Base-by-base conservation (phyloP, 2,329 filamentous ascomycete genomes). In the Aphanoascus verrucosus region DNA sequence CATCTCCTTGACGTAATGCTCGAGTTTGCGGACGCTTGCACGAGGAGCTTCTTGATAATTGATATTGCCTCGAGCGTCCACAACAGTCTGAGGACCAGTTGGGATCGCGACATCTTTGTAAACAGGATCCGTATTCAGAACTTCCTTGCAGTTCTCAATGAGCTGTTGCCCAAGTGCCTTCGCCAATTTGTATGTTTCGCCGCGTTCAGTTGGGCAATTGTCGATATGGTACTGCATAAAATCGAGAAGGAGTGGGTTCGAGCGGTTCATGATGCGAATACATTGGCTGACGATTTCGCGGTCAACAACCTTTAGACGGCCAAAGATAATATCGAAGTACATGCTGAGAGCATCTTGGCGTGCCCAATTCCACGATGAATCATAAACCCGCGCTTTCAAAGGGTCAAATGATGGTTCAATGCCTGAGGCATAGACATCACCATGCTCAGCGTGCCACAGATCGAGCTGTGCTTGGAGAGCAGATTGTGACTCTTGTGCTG, bases 221-320 rank as follows among this genome's bases (percentile, higher is more conserved):
- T 98, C 93, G 65, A 98, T 98, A 74, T 98, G 93, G 64, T 98
- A 97, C 69, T 98, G 93, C 93, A 98, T 98, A 72, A 96, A 98
- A 62, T 98, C 91, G 55, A 98, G 80, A 1, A 98, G 82, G 35
- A 88, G 85, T 1, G 93, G 93, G 68, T 97, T 98, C 34, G 93
- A 95, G 58, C 93, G 86, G 76, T 96, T 98, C 93, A 98, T 98
- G 73, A 98, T 93, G 61, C 88, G 86, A 65, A 98, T 97, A 74
- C 93, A 98, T 69, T 90, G 90, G 72, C 90, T 96, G 67, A 98
- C 93, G 63, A 97, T 98, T 71, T 98, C 93, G 59, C 93, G 87
- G 65, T 98, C 93, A 40, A 98, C 86, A 48, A 84, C 88, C 75
- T 93, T 83, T 52, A 98, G 82, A 57, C 93, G 83, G 55, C 93